Evolutionary conservation across 2,329 filamentous ascomycete genomes (phyloP).

Genomic region (Hypoxylon sp.): DNA sequence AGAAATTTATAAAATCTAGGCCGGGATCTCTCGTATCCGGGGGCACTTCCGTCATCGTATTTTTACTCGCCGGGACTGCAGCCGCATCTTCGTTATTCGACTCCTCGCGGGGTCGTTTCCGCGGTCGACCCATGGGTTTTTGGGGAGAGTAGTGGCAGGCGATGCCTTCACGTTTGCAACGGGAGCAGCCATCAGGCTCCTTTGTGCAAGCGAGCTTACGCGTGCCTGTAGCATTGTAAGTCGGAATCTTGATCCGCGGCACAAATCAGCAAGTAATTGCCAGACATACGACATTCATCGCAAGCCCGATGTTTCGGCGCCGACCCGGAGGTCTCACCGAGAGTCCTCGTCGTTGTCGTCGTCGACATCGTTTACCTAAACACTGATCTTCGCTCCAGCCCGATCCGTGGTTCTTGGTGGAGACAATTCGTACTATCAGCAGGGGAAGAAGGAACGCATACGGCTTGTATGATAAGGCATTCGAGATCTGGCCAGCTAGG

Average conservation of each 20-base stretch:
- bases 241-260: conserved; percentile 42
- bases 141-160: conserved; percentile 74
- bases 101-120: conserved; percentile 66
- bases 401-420: not conserved
- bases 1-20: conserved; percentile 50
- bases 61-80: conserved; percentile 44
- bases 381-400: conserved; percentile 7
- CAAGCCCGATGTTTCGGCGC: conserved; percentile 72
- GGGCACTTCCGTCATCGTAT: conserved; percentile 48
- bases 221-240: conserved; percentile 61
- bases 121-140: conserved; percentile 76
- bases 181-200: conserved; percentile 70
- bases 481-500: not conserved
- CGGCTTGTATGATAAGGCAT: not conserved
- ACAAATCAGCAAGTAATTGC: conserved; percentile 34
- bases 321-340: conserved; percentile 27
- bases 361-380: conserved; percentile 19
- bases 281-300: conserved; percentile 75
- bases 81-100: conserved; percentile 29
- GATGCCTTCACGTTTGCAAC: conserved; percentile 71
- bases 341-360: conserved; percentile 29
- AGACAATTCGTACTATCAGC: not conserved
- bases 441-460: not conserved
- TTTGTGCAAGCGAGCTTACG: conserved; percentile 77
- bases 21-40: conserved; percentile 50